Conservation (phyloP, 1,139 yeast genomes). For the Arxiozyma telluris region DNA sequence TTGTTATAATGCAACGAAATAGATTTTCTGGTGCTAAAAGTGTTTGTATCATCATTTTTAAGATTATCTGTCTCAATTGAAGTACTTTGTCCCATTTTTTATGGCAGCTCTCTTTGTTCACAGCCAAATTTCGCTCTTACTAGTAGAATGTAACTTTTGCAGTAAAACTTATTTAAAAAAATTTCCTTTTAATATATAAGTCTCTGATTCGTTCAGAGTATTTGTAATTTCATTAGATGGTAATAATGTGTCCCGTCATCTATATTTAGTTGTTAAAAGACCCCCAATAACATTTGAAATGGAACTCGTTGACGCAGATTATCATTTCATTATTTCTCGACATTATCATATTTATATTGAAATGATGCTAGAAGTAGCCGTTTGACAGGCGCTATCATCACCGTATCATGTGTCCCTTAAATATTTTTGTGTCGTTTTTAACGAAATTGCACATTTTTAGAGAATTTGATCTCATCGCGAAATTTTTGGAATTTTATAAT, state of each 20-base stretch:
- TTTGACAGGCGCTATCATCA: background rate
- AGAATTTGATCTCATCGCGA: constrained; percentile 3
- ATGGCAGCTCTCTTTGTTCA: background rate
- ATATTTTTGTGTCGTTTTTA: background rate
- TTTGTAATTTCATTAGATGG: background rate
- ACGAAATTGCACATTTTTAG: background rate
- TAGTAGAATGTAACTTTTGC: background rate
- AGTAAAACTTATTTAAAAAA: no score
- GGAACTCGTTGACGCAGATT: background rate
- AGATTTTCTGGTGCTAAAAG: background rate
- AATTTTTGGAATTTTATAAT: background rate
- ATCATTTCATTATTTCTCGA: background rate
- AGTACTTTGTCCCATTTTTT: constrained; percentile 4
- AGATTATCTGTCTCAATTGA: background rate
- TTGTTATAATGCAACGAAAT: constrained; percentile 3
- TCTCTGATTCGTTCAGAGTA: no score
- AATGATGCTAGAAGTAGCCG: background rate
- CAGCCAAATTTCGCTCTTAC: background rate
- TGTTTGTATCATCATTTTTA: background rate
- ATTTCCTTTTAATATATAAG: background rate
- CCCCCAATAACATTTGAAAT: no score
- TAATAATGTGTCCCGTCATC: no score
- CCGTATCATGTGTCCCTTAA: background rate
- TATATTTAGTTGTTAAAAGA: no score
- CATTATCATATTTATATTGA: background rate